phyloP scores from a whole-genome alignment of 2,329 filamentous ascomycete species.

The Intubia oerlemansii region DNA sequence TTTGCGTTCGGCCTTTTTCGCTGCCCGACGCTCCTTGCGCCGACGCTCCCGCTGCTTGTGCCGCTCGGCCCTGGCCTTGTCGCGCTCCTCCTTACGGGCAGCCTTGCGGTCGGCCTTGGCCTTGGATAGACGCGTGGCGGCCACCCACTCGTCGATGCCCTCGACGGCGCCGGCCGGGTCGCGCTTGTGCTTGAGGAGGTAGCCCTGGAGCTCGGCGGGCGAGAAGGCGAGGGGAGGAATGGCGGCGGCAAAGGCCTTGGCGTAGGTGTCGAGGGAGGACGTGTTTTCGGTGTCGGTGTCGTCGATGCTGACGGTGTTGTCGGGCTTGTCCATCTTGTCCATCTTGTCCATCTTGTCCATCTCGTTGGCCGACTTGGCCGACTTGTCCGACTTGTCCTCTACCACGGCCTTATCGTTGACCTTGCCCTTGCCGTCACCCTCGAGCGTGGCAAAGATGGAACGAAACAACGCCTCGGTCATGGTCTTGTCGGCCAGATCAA shows the following conservation, averaged over 20 bases:
- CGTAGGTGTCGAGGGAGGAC: slow-evolving; percentile 22
- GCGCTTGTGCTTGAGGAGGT: slow-evolving; percentile 33
- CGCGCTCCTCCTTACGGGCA: slow-evolving; percentile 15
- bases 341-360: background rate
- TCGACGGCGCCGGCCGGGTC: slow-evolving; percentile 25
- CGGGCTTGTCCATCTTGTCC: background rate
- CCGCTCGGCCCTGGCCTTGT: slow-evolving; percentile 15
- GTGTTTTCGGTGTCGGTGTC: slow-evolving; percentile 5
- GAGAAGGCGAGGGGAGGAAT: slow-evolving; percentile 35
- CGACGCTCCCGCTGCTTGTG: slow-evolving; percentile 11
- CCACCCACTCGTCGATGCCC: slow-evolving; percentile 25
- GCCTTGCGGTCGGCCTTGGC: slow-evolving; percentile 21
- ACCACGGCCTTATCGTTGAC: too few species aligned
- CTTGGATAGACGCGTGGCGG: slow-evolving; percentile 24
- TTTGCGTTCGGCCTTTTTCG: background rate
- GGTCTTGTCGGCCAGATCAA: slow-evolving; percentile 27
- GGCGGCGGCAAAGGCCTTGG: slow-evolving; percentile 23
- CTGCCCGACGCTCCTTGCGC: slow-evolving; percentile 9
- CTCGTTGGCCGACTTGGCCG: background rate
- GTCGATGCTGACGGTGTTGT: background rate
- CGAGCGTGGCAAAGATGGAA: slow-evolving; percentile 32
- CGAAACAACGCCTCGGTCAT: slow-evolving; percentile 34
- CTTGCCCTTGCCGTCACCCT: slow-evolving; percentile 17
- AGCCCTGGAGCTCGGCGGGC: slow-evolving; percentile 38
- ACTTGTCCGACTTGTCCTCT: too few species aligned